phyloP scores from a whole-genome alignment of 1,139 yeast genomes.

The Blastobotrys ciferrii region DNA sequence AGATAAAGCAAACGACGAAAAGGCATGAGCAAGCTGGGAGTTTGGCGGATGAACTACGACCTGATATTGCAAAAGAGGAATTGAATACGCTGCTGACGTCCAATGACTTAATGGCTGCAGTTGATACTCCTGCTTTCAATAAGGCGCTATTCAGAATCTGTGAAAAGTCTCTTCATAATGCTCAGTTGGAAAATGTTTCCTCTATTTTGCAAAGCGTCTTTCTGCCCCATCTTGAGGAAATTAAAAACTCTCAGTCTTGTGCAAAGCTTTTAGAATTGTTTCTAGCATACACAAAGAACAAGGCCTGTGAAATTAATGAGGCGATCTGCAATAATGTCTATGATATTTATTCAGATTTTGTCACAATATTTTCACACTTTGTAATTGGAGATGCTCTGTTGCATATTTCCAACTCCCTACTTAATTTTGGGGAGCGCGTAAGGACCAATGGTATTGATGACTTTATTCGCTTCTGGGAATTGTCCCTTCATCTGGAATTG shows the following conservation, averaged over 20 bases:
- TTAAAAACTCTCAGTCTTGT: neutral
- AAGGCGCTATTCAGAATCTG: constrained; percentile 13
- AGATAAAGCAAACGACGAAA: neutral
- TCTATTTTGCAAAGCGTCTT: neutral
- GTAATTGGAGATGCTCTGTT: constrained; percentile 15
- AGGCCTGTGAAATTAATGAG: neutral
- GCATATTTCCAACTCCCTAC: constrained; percentile 23
- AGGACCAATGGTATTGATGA: constrained; percentile 10
- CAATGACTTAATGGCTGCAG: constrained; percentile 10
- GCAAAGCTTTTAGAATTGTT: constrained; percentile 16
- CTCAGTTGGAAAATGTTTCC: neutral
- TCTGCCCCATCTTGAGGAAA: neutral
- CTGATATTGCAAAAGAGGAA: constrained; percentile 1
- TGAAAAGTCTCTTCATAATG: neutral
- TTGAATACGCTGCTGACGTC: constrained; percentile 3
- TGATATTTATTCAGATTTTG: constrained; percentile 6
- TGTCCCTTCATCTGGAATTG: constrained; percentile 22
- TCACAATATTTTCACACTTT: constrained; percentile 9
- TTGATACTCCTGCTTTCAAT: constrained; percentile 9
- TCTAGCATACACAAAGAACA: constrained; percentile 4
- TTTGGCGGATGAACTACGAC: neutral
- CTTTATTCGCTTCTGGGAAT: constrained; percentile 22
- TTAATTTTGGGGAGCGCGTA: constrained; percentile 21
- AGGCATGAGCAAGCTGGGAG: neutral
- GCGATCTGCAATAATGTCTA: neutral